Base-by-base conservation (phyloP, 148 eudicot genomes). In the Amaranthus palmeri region DNA sequence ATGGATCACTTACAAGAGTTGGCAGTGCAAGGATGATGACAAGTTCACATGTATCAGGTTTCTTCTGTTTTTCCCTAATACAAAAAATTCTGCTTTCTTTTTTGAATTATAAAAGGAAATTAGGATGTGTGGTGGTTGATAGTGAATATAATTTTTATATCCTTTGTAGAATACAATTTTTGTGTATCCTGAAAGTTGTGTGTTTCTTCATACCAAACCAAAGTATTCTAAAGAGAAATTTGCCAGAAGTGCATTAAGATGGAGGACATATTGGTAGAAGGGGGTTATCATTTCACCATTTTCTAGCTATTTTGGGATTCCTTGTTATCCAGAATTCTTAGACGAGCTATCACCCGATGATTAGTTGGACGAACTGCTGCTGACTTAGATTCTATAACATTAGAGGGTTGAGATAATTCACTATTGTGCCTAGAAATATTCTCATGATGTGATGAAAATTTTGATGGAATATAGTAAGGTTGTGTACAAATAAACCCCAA, bases 1-100 rank as follows among this genome's bases (percentile, higher is more conserved):
- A 83, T 84, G 43, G 97, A 93, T 63, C 97, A 91, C 82, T 86
- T 93, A 82, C 96, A 91, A 78, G 86, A 78, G 65, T 75, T 93
- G 81, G 98, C 98, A 8, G 98, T 93, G 73, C 95, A 83, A 80
- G 92, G 86, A 57, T 93, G 86, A 87, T 76, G 47, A 44, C 55
- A 66, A 71, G 46, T 62, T 66, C 25, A 62, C 64, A 69, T 43
- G 63, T 50, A 55, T 74, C 66, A 62, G 77, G 67, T 79, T 60
- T 69, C 18, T 64, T 69, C 65, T 49, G 42, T 40, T 13, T 45
- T 48, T 78, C 47, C 17, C 47, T 53, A 36, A 43, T 65, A 18
- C 64, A 8, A 15, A 54, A 54, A 18, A 44, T 6, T 59, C 5
- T 40, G 52, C 71, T 18, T 1, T 47, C 7, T 65, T 18, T 71